Base-by-base conservation (phyloP, 2,329 filamentous ascomycete species). In the Botrytis fragariae region DNA sequence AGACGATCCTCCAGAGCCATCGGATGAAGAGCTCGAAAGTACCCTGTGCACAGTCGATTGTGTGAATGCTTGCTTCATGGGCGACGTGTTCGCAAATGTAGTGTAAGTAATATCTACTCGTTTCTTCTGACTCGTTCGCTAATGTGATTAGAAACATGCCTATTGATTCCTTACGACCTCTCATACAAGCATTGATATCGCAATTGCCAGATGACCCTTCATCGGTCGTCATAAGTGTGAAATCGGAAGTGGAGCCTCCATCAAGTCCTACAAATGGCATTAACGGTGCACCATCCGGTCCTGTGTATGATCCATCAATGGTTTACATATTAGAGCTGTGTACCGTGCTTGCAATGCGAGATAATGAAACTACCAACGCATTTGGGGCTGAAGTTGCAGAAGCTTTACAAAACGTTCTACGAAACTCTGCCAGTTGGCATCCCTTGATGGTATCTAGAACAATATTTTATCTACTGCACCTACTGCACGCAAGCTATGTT, bases 1-100 rank as follows among this genome's bases (percentile, higher is more conserved):
- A 18, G 96, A 98, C 82, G 96, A 99, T 80, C 96, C 96, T 20
- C 96, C 96, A 0, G 96, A 99, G 83, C 96, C 96, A 3, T 98
- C 96, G 1, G 94, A 98, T 76, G 95, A 98, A 81, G 96, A 99
- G 81, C 87, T 99, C 44, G 96, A 99, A 79, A 97, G 96, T 80
- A 98, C 96, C 0, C 85, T 99, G 16, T 96, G 93, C 81, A 95
- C 96, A 0, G 93, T 98, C 4, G 96, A 98, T 81, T 99, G 95
- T 79, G 91, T 99, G 60, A 95, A 93, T 77, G 92, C 94, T 62
- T 99, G 96, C 81, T 91, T 92, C 72, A 92, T 98, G 80, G 90
- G 91, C 74, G 90, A 92, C 75, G 90, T 98, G 4, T 91, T 98
- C 77, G 87, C 89, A 20, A 97, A 97, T 79, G 91, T 98, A 76